A percentile compares a stretch with the other conserved stretches of the same genome.
Conservation (phyloP, 179 eudicot species). For the Beta lomatogona region DNA sequence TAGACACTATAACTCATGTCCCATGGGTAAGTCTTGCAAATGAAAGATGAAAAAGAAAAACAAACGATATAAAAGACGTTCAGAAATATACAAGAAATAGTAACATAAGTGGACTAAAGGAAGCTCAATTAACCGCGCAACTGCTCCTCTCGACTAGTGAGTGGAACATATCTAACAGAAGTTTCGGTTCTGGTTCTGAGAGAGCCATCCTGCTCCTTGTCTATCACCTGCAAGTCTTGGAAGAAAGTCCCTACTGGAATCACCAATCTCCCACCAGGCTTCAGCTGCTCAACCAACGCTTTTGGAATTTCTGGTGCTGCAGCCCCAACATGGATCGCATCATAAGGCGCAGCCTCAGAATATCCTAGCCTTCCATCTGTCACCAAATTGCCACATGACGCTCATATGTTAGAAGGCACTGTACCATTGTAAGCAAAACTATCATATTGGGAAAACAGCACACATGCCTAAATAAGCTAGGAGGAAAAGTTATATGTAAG, state of each 20-base stretch:
- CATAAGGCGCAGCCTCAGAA: conserved; percentile 84
- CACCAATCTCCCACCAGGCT: conserved; percentile 95
- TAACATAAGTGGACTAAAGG: neutral
- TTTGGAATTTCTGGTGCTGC: conserved; percentile 90
- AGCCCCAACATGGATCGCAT: conserved; percentile 97
- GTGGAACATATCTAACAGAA: conserved; percentile 90
- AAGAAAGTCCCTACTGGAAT: conserved; percentile 87
- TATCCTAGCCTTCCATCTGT: conserved; percentile 93
- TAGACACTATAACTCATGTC: neutral
- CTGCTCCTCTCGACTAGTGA: conserved; percentile 89
- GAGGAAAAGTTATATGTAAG: neutral
- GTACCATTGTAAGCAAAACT: neutral
- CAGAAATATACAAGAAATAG: neutral
- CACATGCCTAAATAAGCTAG: neutral
- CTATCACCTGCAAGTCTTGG: conserved; percentile 85
- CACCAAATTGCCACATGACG: conserved; percentile 1
- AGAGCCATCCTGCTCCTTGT: conserved; percentile 77
- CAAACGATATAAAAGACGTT: neutral
- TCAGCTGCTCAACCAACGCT: conserved; percentile 82
- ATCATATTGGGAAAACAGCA: neutral
- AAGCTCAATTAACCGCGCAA: conserved; percentile 43
- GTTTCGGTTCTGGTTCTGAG: conserved; percentile 71
- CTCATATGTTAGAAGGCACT: neutral
- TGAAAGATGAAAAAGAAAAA: neutral
- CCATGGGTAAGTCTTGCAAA: neutral